Evolutionary conservation across 768 basidiomycete species (phyloP).

Genomic region (Panus rudis): DNA sequence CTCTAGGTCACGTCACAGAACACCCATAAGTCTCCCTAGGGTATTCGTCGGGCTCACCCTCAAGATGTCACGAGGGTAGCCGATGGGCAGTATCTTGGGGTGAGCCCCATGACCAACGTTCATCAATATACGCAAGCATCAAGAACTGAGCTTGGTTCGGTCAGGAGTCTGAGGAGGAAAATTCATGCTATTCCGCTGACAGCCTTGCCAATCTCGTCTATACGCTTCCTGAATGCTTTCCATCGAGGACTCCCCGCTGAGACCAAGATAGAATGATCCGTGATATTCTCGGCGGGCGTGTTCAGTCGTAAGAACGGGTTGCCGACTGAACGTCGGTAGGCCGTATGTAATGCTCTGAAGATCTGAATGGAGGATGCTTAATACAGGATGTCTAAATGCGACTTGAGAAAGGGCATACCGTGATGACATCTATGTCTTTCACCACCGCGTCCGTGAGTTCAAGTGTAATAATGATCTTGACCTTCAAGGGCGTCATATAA

Average conservation of each 20-base stretch:
- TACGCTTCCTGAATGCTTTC: constrained; percentile 58
- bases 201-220: constrained; percentile 69
- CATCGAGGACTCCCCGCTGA: constrained; percentile 59
- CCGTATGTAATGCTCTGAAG: constrained; percentile 85
- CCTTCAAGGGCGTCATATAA: constrained; percentile 80
- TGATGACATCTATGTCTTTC: constrained; percentile 70
- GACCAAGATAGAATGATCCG: constrained; percentile 50
- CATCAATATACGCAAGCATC: constrained; percentile 3
- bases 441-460: constrained; percentile 78
- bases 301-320: constrained; percentile 82
- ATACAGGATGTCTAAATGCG: not conserved
- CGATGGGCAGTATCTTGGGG: constrained; percentile 5
- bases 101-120: constrained; percentile 1
- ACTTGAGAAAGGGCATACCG: constrained; percentile 38
- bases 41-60: not conserved
- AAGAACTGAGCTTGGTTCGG: too few species aligned
- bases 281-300: constrained; percentile 35
- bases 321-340: constrained; percentile 74
- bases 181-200: too few species aligned
- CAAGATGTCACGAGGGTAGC: not conserved
- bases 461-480: constrained; percentile 80
- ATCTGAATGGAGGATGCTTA: constrained; percentile 40
- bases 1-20: constrained; percentile 44
- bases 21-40: not conserved
- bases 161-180: too few species aligned